These are phyloP conservation scores for Botrytis deweyae DNA, from an alignment of 2,329 filamentous ascomycete genomes.

Conservation along the genomic window DNA sequence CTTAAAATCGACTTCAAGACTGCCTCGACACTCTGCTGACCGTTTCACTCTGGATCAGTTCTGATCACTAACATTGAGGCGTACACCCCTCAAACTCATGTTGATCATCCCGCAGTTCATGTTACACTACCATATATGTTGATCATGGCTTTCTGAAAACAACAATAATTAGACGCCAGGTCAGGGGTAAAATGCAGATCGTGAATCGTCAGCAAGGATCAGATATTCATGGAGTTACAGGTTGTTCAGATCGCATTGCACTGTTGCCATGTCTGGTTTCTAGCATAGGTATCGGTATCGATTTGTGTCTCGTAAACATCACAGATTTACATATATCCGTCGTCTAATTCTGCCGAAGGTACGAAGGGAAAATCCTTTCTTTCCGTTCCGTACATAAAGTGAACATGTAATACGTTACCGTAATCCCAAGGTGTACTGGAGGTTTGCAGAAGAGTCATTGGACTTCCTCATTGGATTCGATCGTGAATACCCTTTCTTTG, in stretches of 20 bases:
- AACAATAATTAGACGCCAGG: not conserved
- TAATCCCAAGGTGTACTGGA: not conserved
- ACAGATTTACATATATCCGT: not conserved
- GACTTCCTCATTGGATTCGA: not conserved
- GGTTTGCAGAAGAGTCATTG: not conserved
- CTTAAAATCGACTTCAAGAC: not conserved
- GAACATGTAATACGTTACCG: not conserved
- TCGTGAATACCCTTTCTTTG: not conserved
- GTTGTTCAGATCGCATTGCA: not conserved
- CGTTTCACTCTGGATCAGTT: not conserved
- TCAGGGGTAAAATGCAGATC: not conserved
- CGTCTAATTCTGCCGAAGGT: not conserved
- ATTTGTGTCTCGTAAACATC: not conserved
- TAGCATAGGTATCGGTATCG: not conserved
- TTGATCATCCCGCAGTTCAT: slow-evolving; percentile 15
- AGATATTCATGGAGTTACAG: not conserved
- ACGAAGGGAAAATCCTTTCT: not conserved
- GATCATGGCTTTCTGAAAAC: slow-evolving; percentile 5
- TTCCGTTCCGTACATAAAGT: not conserved
- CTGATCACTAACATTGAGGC: not conserved
- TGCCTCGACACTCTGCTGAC: not conserved
- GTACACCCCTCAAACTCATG: not conserved
- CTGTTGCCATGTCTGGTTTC: not conserved
- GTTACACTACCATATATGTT: not conserved
- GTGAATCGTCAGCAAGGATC: not conserved